phyloP scores from a whole-genome alignment of 495 filamentous ascomycete genomes.

The Penicillium soppii region DNA sequence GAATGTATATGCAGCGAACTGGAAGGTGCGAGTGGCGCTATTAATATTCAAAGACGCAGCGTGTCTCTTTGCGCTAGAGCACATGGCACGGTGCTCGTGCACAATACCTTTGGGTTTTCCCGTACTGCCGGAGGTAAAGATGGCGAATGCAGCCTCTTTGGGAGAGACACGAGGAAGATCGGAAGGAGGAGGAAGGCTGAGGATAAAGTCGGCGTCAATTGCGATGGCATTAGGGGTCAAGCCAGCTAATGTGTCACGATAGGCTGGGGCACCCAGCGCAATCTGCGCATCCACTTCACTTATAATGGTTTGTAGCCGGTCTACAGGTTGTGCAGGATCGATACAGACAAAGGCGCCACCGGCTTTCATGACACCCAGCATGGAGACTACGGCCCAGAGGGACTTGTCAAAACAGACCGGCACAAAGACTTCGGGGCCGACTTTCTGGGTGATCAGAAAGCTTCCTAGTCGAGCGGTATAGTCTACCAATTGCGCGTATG shows the following conservation, averaged over 20 bases:
- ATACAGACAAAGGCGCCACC: conserved; percentile 48
- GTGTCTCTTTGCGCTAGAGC: conserved; percentile 11
- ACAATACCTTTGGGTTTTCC: conserved; percentile 47
- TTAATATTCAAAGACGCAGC: conserved; percentile 10
- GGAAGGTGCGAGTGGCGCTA: not conserved
- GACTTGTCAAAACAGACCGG: conserved; percentile 48
- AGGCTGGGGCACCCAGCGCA: conserved; percentile 40
- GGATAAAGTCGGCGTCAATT: conserved; percentile 8
- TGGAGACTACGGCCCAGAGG: conserved; percentile 36
- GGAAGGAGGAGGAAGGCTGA: not conserved
- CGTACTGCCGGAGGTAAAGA: conserved; percentile 54
- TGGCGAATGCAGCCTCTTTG: conserved; percentile 34
- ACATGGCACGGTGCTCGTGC: conserved; percentile 33
- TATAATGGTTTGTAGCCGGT: conserved; percentile 34
- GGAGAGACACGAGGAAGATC: conserved; percentile 6
- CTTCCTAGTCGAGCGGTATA: conserved; percentile 10
- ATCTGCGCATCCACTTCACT: conserved; percentile 28
- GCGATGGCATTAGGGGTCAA: not conserved
- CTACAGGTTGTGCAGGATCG: conserved; percentile 43
- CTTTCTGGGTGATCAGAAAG: conserved; percentile 31
- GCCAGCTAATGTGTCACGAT: not conserved
- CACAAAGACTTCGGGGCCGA: conserved; percentile 34
- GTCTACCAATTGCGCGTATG: conserved; percentile 22
- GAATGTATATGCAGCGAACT: not conserved
- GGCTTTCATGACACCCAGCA: conserved; percentile 45